Evolutionary conservation across 75 land plant species (phyloP).

Genomic region (Selaginella tamariscina): DNA sequence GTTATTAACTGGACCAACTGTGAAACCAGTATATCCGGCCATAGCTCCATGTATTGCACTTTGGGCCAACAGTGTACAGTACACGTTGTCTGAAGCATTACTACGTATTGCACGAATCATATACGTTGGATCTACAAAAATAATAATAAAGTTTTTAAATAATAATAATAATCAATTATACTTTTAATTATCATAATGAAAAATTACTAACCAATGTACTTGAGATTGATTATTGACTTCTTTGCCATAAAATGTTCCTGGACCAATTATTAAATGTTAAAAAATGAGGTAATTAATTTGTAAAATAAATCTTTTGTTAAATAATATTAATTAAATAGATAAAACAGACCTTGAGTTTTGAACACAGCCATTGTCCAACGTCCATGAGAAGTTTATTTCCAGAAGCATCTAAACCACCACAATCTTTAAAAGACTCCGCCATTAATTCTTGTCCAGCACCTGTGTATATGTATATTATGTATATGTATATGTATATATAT

Average conservation of each 20-base stretch:
- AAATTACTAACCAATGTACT: constrained; percentile 39
- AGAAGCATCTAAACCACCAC: neutral
- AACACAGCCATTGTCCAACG: neutral
- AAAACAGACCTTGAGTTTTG: neutral
- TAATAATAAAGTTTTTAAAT: neutral
- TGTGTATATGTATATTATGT: too few species aligned
- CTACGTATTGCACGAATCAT: constrained; percentile 34
- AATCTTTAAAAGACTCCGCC: neutral
- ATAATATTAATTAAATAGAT: neutral
- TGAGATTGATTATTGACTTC: constrained; percentile 36
- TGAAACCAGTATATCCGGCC: constrained; percentile 53
- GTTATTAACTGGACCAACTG: constrained; percentile 37
- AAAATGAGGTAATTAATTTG: neutral
- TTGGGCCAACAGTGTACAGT: constrained; percentile 42
- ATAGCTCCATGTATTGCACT: constrained; percentile 52
- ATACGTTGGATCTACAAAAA: constrained; percentile 42
- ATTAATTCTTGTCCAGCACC: constrained; percentile 8
- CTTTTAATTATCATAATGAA: neutral
- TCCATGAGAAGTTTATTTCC: neutral
- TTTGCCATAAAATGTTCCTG: constrained; percentile 36
- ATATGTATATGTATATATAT: too few species aligned
- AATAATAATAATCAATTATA: neutral
- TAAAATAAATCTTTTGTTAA: constrained; percentile 3
- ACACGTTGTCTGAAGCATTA: constrained; percentile 45
- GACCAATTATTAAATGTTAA: neutral